phyloP scores from a whole-genome alignment of 192 early-diverging fungal species.

The Martensiomyces pterosporus region DNA sequence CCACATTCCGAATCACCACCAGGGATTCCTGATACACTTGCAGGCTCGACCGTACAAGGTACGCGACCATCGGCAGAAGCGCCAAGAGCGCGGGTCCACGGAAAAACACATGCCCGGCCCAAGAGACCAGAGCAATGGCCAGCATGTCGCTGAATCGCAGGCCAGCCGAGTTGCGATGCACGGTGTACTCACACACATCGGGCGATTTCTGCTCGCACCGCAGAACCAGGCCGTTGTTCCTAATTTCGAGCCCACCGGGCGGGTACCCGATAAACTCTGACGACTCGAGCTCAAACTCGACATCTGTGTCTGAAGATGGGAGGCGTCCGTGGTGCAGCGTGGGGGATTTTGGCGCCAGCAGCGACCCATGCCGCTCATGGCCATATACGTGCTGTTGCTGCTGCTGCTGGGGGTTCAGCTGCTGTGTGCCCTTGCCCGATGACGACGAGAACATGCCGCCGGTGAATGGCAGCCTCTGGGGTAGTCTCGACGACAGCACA shows the following conservation, averaged over 20 bases:
- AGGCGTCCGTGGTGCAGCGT: background rate
- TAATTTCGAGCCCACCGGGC: slow-evolving; percentile 38
- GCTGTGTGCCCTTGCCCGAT: too few relatives aligned
- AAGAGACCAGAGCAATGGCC: slow-evolving; percentile 38
- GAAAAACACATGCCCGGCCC: slow-evolving; percentile 46
- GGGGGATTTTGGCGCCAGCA: background rate
- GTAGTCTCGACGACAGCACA: slow-evolving; percentile 15
- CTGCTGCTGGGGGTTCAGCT: background rate
- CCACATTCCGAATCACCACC: slow-evolving; percentile 40
- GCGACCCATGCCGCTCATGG: too few relatives aligned
- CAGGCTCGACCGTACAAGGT: slow-evolving; percentile 21
- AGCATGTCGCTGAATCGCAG: slow-evolving; percentile 27
- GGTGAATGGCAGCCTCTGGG: slow-evolving; percentile 16
- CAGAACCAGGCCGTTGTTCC: slow-evolving; percentile 25
- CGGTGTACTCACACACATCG: slow-evolving; percentile 38
- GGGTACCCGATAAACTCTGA: slow-evolving; percentile 42
- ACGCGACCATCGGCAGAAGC: slow-evolving; percentile 28
- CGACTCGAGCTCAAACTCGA: background rate
- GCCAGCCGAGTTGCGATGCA: slow-evolving; percentile 23
- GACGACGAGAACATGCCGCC: slow-evolving; percentile 13
- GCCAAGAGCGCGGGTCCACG: slow-evolving; percentile 28
- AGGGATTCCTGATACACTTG: slow-evolving; percentile 44
- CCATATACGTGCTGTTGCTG: too few relatives aligned
- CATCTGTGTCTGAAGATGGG: background rate
- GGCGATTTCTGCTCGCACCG: slow-evolving; percentile 44